phyloP scores from a whole-genome alignment of 805 yeast species.

The Hanseniaspora occidentalis region DNA sequence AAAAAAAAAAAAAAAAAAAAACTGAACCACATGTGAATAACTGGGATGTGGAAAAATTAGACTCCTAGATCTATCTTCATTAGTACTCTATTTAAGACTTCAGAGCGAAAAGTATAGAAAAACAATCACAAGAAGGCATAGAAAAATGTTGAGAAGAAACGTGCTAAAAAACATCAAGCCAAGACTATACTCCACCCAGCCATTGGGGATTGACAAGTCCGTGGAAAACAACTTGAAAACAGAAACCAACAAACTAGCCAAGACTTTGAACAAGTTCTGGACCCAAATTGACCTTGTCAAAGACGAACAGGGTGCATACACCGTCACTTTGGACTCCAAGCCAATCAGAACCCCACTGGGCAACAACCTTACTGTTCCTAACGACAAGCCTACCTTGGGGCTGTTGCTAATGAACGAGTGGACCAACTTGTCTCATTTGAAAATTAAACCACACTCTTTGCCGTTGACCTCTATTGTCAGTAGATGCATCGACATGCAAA shows the following conservation, averaged over 20 bases:
- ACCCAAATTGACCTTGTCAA: conserved; percentile 40
- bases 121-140: neutral
- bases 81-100: too few species aligned
- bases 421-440: conserved; percentile 54
- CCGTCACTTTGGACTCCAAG: conserved; percentile 58
- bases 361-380: conserved; percentile 51
- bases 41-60: too few species aligned
- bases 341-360: conserved; percentile 82
- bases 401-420: conserved; percentile 77
- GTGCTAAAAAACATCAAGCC: neutral
- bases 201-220: conserved; percentile 24
- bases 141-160: neutral
- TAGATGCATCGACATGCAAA: conserved; percentile 67
- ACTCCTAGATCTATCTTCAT: too few species aligned
- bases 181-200: conserved; percentile 4
- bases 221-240: conserved; percentile 40
- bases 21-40: neutral
- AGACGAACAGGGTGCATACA: conserved; percentile 20
- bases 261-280: conserved; percentile 71
- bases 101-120: neutral
- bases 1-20: neutral
- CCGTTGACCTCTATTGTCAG: conserved; percentile 84
- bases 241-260: conserved; percentile 58
- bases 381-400: conserved; percentile 48
- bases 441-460: conserved; percentile 62